Conservation (phyloP, 2,329 filamentous ascomycete genomes). For the Neoascochyta sp. region DNA sequence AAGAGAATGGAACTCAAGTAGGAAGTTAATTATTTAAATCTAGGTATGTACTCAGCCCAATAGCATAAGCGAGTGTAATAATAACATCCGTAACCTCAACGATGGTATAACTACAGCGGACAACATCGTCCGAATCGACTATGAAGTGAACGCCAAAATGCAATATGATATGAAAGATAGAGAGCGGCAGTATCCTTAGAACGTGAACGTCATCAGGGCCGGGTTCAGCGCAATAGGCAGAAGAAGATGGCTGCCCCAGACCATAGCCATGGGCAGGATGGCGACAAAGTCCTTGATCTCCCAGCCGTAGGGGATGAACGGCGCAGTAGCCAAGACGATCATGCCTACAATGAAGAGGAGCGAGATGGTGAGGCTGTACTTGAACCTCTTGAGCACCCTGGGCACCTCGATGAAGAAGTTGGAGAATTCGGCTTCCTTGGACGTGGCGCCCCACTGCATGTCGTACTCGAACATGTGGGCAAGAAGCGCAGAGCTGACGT, state of each 20-base stretch:
- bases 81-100: no score
- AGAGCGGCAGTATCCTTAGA: no score
- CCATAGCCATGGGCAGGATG: slow-evolving; percentile 71
- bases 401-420: slow-evolving; percentile 84
- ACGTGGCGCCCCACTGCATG: slow-evolving; percentile 79
- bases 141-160: no score
- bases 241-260: slow-evolving; percentile 65
- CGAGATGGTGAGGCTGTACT: slow-evolving; percentile 65
- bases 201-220: slow-evolving; percentile 72
- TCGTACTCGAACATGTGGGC: slow-evolving; percentile 81
- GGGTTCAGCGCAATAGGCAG: slow-evolving; percentile 70
- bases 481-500: slow-evolving; percentile 73
- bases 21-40: no score
- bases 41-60: no score
- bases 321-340: slow-evolving; percentile 59
- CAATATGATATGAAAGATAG: no score
- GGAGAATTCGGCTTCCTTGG: slow-evolving; percentile 75
- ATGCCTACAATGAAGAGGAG: slow-evolving; percentile 58
- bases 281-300: slow-evolving; percentile 54
- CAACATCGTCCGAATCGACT: no score
- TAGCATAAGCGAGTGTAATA: no score
- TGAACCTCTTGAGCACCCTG: slow-evolving; percentile 74
- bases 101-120: no score
- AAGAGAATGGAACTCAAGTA: no score
- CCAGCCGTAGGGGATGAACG: slow-evolving; percentile 61